Base-by-base conservation (phyloP, 2,329 filamentous ascomycete species). In the Aspergillus floridensis region DNA sequence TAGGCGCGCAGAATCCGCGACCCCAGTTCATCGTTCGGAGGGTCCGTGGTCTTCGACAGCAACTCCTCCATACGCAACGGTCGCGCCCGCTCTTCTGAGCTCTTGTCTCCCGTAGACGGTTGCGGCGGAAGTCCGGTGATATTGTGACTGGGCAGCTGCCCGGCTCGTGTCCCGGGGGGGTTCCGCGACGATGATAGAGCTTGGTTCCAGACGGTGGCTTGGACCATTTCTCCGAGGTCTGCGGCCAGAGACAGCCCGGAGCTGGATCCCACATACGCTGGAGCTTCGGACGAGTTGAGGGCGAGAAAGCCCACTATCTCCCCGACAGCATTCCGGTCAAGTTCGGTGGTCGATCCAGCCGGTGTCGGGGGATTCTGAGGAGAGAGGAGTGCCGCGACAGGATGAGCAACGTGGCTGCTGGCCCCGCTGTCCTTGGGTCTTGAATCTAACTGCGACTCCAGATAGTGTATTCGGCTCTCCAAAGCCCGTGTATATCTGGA, bases 141-240 rank as follows among this genome's bases (percentile, higher is more conserved):
- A 7, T 38, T 47, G 11, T 50, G 49, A 5, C 47, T 53, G 14
- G 49, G 16, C 21, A 14, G 56, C 57, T 61, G 54, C 62, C 64
- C 26, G 3, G 8, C 21, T 48, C 41, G 46, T 10, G 24, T 16
- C 16, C 49, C 38, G 61, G 62, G 19, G 62, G 63, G 5, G 56
- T 11, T 59, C 32, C 68, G 64, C 55, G 68, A 68, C 14, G 66
- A 66, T 1, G 70, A 68, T 16, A 82, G 68, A 2, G 80, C 78
- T 61, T 83, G 82, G 52, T 82, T 82, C 81, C 81, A 83, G 1
- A 82, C 80, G 19, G 80, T 82, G 0, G 80, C 79, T 63, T 83
- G 81, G 8, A 83, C 80, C 79, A 84, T 83, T 53, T 82, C 79
- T 22, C 81, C 80, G 7, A 84, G 71, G 61, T 82, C 80, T 8